These are phyloP conservation scores for Dendrostoma leiphaemia DNA, from an alignment of 2,329 filamentous ascomycete genomes.

Conservation along the genomic window DNA sequence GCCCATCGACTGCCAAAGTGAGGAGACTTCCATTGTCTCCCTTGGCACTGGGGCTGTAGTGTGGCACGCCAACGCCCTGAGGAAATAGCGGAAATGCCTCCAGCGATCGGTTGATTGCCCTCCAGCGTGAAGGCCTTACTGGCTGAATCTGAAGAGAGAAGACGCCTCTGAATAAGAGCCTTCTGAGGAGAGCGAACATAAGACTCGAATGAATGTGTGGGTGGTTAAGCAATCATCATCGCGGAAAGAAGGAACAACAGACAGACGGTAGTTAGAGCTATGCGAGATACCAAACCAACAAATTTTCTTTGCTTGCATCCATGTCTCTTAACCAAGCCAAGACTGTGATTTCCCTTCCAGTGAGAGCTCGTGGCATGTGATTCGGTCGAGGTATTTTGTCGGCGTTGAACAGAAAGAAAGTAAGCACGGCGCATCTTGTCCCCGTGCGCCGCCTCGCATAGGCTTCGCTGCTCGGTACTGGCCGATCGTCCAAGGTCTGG, in stretches of 20 bases:
- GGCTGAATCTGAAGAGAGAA: no score
- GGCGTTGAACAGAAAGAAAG: neutral
- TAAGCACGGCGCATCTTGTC: neutral
- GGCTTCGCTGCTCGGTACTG: no score
- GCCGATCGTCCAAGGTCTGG: no score
- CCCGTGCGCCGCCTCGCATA: neutral
- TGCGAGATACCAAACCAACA: slow-evolving; percentile 2
- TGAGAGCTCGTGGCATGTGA: no score
- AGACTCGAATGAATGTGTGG: neutral
- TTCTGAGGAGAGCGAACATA: no score
- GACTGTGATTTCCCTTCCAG: neutral
- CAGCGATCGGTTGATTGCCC: no score
- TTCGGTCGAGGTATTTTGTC: neutral
- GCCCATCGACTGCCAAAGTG: neutral
- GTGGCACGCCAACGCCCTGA: no score
- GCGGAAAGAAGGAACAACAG: neutral
- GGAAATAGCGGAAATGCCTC: no score
- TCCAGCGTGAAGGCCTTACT: no score
- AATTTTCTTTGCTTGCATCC: neutral
- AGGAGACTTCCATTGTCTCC: neutral
- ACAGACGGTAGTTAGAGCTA: neutral
- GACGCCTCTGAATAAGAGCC: no score
- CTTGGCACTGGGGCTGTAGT: neutral
- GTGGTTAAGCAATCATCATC: neutral
- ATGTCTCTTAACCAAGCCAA: neutral